Evolutionary conservation across 1,139 yeast species (phyloP).

Genomic region (Protomyces lactucae-debilis): DNA sequence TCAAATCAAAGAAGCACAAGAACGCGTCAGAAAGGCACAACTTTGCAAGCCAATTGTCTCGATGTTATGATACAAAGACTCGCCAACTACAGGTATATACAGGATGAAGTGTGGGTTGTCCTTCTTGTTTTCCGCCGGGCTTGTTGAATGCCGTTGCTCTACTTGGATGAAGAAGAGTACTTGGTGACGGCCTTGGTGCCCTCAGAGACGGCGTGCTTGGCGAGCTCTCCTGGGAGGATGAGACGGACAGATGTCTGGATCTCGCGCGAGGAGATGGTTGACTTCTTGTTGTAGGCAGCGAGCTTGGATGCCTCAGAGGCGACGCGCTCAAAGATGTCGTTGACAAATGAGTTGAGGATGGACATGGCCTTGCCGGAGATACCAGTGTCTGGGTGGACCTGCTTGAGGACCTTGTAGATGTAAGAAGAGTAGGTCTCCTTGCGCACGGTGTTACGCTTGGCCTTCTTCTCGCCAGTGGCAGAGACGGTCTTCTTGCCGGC

Average conservation of each 20-base stretch:
- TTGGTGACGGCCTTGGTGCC: constrained; percentile 99
- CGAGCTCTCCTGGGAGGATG: constrained; percentile 98
- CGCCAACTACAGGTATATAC: constrained; percentile 1
- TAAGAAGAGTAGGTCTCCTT: constrained; percentile 98
- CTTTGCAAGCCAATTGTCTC: background rate
- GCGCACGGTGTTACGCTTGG: constrained; percentile 91
- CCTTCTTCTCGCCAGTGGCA: constrained; percentile 64
- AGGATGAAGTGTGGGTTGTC: background rate
- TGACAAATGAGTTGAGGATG: constrained; percentile 97
- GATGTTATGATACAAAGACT: background rate
- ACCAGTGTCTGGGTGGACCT: constrained; percentile 94
- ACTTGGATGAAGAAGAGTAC: constrained; percentile 64
- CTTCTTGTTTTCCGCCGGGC: background rate
- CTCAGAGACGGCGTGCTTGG: constrained; percentile 97
- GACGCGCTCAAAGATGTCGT: constrained; percentile 79
- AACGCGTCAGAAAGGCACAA: no score
- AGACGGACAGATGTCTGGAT: constrained; percentile 99
- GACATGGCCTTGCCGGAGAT: constrained; percentile 99
- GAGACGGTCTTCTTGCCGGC: constrained; percentile 80
- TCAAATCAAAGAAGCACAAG: no score
- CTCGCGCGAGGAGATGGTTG: constrained; percentile 98
- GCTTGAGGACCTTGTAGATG: constrained; percentile 95
- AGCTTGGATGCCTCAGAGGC: constrained; percentile 98
- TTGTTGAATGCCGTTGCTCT: background rate
- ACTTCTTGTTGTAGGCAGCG: constrained; percentile 99